Base-by-base conservation (phyloP, 2,329 filamentous ascomycete species). In the Purpureocillium lavendulum region DNA sequence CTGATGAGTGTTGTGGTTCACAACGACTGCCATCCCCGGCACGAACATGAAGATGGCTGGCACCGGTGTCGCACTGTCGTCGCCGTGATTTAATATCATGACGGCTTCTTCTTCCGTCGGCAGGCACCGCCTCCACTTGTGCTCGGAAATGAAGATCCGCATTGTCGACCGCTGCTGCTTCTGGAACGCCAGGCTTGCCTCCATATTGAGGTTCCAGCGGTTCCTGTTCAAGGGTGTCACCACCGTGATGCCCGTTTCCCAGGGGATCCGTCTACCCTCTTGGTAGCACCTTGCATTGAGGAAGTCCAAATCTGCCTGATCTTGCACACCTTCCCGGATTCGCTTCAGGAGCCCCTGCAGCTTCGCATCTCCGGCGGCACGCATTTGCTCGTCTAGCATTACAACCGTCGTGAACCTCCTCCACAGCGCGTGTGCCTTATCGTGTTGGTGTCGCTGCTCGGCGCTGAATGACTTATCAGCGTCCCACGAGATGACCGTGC, bases 201-300 rank as follows among this genome's bases (percentile, higher is more conserved):
- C 42, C 18, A 41, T 34, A 32, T 44, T 44, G 28, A 44, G 36
- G 39, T 44, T 41, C 42, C 35, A 41, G 7, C 36, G 35, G 33
- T 44, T 40, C 33, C 35, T 34, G 18, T 44, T 41, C 8, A 44
- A 36, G n/a, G 42, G 42, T 21, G 42, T 44, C 15, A 44, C 35
- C 26, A 38, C 35, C 17, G 32, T 41, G 15, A 44, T 39, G 12
- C 37, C 41, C n/a, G 21, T 35, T 11, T 43, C 41, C 38, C 38
- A 43, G 11, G 38, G 34, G 10, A 40, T 40, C 17, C 38, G 38
- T 15, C 30, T 33, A 10, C 26, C 40, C 16, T 39, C 30, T 21
- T 17, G n/a, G 29, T 40, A 37, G 18, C 31, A 39, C 30, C 31
- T 13, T 15, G 40, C 26, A 30, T 38, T 41, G 17, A 41, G 30